Base-by-base conservation (phyloP, 495 filamentous ascomycete genomes). In the Podospora pseudocomata region DNA sequence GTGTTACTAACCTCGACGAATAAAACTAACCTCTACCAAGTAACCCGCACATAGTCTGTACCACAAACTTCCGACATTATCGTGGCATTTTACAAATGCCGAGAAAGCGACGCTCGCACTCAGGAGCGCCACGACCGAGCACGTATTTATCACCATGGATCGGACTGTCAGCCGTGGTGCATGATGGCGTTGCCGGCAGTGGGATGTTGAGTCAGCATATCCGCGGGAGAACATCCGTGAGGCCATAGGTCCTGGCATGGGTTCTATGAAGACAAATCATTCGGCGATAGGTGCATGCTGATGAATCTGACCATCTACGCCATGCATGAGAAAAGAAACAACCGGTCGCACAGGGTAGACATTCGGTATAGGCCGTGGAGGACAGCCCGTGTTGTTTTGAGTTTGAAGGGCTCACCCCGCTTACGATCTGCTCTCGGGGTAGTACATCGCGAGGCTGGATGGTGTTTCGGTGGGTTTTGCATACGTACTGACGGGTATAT, bases 251-350 rank as follows among this genome's bases (percentile, higher is more conserved):
- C 20, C 20, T 23, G 9, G 6, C 11, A 26, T 27, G 60, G 15
- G 3, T 23, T 23, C 67, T 6, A 53, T 55, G 0, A 19, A 73
- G 71, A 77, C 2, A 49, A 9, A 49, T 49, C 11, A 49, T 49
- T 11, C 7, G 39, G 39, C 7, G 9, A 49, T 49, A 16, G 39
- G 39, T 3, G 39, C 39, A 49, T 32, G 30, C 30, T 32, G 30
- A 32, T 32, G 30, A 32, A 32, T 32, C 30, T 32, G 30, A 32
- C 3, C 30, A 5, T 32, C 30, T 32, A 32, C 39, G 15, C 39
- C 7, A 11, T 49, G 39, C 39, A 49, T 16, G 15, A 16, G 11
- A 49, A 13, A 49, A 49, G 39, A 49, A 16, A 49, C 6, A 3
- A 49, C 3, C 9, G 39, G 39, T 49, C 39, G 39, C 39, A 49